phyloP scores from a whole-genome alignment of 164 flowering plant genomes.

The Piper betle region DNA sequence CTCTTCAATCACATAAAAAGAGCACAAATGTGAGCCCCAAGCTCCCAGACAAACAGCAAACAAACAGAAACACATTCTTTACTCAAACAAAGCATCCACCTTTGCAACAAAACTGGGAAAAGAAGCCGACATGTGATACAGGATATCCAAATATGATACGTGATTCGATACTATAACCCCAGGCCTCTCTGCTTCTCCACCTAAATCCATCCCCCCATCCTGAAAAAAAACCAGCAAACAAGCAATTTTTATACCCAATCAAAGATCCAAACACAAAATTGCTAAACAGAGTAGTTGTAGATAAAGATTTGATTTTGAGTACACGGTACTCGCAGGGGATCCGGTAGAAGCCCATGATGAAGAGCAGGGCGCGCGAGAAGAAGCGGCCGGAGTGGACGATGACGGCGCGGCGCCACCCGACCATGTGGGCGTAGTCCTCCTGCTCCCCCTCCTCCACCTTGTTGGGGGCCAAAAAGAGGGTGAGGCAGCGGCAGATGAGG shows the following conservation, averaged over 20 bases:
- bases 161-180: slow-evolving; percentile 85
- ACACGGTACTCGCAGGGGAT: slow-evolving; percentile 11
- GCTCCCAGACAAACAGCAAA: slow-evolving; percentile 8
- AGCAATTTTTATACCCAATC: too few species aligned
- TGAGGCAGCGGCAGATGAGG: slow-evolving; percentile 34
- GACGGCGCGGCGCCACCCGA: slow-evolving; percentile 35
- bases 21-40: slow-evolving; percentile 5
- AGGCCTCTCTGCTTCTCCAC: slow-evolving; percentile 49
- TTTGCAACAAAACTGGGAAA: slow-evolving; percentile 97
- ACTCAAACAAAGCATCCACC: slow-evolving; percentile 16
- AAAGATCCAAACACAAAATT: too few species aligned
- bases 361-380: slow-evolving; percentile 21
- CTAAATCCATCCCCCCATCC: slow-evolving; percentile 29
- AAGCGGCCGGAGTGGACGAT: slow-evolving; percentile 21
- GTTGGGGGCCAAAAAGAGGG: slow-evolving; percentile 34
- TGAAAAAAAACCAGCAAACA: slow-evolving; percentile 5
- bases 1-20: slow-evolving; percentile 37
- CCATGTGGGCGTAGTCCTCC: slow-evolving; percentile 67
- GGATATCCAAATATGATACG: slow-evolving; percentile 73
- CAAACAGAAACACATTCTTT: slow-evolving; percentile 3
- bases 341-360: slow-evolving; percentile 26
- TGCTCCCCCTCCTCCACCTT: slow-evolving; percentile 17
- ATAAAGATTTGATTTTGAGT: not conserved
- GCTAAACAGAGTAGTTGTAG: too few species aligned
- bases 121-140: slow-evolving; percentile 84